Conservation (phyloP, 2,329 filamentous ascomycete genomes). For the Chaetothyriales sp. region DNA sequence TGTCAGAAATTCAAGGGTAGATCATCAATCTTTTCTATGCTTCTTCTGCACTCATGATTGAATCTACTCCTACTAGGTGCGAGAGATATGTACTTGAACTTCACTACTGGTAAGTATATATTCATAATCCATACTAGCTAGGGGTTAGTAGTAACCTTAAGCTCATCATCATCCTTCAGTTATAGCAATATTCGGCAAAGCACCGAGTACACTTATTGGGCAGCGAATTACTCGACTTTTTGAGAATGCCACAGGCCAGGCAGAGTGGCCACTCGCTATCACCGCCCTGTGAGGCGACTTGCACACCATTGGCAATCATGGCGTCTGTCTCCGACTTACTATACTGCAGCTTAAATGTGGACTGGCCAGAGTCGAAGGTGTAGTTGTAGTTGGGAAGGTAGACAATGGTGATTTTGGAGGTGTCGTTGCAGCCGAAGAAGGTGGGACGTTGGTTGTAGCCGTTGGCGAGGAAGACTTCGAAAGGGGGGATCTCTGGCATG, state of each 20-base stretch:
- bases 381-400: constrained; percentile 28
- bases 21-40: too few species aligned
- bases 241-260: constrained; percentile 13
- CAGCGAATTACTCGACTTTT: constrained; percentile 8
- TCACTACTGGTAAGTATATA: too few species aligned
- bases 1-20: too few species aligned
- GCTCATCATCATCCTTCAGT: neutral
- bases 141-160: too few species aligned
- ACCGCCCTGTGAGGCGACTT: constrained; percentile 9
- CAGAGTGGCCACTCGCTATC: constrained; percentile 9
- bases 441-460: constrained; percentile 44
- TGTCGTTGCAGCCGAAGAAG: constrained; percentile 47
- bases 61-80: too few species aligned
- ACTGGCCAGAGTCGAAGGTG: constrained; percentile 3
- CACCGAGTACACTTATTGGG: constrained; percentile 10
- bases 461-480: constrained; percentile 41
- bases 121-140: too few species aligned
- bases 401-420: constrained; percentile 22
- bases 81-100: too few species aligned
- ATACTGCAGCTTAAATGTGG: constrained; percentile 7
- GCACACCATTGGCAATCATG: constrained; percentile 13
- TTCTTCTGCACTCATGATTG: too few species aligned
- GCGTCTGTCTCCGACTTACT: constrained; percentile 3
- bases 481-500: constrained; percentile 45
- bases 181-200: constrained; percentile 8